phyloP scores from a whole-genome alignment of 495 filamentous ascomycete genomes.

The Talaromyces nanjingensis region DNA sequence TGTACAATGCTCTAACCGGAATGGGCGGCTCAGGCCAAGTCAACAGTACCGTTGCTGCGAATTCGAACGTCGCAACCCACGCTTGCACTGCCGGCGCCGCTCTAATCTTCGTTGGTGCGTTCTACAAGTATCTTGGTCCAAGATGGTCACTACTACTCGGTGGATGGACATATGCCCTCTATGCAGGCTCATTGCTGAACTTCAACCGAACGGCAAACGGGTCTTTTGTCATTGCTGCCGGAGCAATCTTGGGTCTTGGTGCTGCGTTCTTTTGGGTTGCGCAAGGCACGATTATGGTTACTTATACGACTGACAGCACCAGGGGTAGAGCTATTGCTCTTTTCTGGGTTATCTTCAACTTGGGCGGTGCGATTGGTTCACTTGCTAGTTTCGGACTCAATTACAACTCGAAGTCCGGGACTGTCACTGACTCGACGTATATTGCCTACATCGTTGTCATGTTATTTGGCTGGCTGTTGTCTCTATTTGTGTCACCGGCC shows the following conservation, averaged over 20 bases:
- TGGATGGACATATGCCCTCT: slow-evolving; percentile 36
- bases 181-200: slow-evolving; percentile 31
- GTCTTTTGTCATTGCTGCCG: slow-evolving; percentile 65
- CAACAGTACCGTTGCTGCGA: slow-evolving; percentile 29
- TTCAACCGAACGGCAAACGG: slow-evolving; percentile 49
- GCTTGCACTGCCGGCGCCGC: slow-evolving; percentile 31
- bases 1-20: slow-evolving; percentile 21
- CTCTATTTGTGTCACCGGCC: slow-evolving; percentile 45
- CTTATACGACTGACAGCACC: slow-evolving; percentile 39
- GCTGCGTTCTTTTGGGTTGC: slow-evolving; percentile 46
- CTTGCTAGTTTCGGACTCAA: slow-evolving; percentile 43
- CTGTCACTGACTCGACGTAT: slow-evolving; percentile 40
- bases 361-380: slow-evolving; percentile 42
- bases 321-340: slow-evolving; percentile 44
- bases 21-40: slow-evolving; percentile 49
- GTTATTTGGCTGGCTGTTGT: slow-evolving; percentile 36
- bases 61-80: slow-evolving; percentile 33
- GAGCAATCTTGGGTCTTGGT: slow-evolving; percentile 41
- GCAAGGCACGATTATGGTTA: slow-evolving; percentile 49
- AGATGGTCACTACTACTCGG: slow-evolving; percentile 31
- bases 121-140: slow-evolving; percentile 33
- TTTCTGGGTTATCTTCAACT: slow-evolving; percentile 51
- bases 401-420: slow-evolving; percentile 32
- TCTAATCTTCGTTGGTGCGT: slow-evolving; percentile 33
- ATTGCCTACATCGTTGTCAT: slow-evolving; percentile 42